These are phyloP conservation scores for Saccharomyces hybrid DNA, from an alignment of 1,139 yeast species.

Conservation along the genomic window DNA sequence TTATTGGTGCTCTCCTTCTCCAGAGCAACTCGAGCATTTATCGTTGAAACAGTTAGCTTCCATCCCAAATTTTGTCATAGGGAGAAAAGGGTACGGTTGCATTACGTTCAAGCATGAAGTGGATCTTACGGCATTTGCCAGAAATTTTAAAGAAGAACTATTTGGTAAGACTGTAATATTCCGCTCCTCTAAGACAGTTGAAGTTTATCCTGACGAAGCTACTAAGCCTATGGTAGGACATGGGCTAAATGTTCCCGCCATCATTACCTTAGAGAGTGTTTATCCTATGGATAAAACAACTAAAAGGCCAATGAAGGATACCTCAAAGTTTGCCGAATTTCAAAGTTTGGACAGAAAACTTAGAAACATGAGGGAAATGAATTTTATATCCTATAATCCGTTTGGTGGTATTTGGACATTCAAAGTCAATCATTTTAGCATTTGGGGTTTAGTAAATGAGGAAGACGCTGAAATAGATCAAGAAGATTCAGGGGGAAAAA, in stretches of 20 bases:
- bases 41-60: slow-evolving; percentile 46
- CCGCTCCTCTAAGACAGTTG: slow-evolving; percentile 46
- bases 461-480: slow-evolving; percentile 51
- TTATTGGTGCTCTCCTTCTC: slow-evolving; percentile 77
- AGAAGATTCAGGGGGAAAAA: slow-evolving; percentile 32
- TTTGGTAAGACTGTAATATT: slow-evolving; percentile 57
- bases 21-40: slow-evolving; percentile 44
- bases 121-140: slow-evolving; percentile 51
- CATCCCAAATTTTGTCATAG: slow-evolving; percentile 68
- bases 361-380: slow-evolving; percentile 56
- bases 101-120: slow-evolving; percentile 67
- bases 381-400: slow-evolving; percentile 73
- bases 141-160: slow-evolving; percentile 38
- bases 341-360: slow-evolving; percentile 45
- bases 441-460: slow-evolving; percentile 82
- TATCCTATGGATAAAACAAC: slow-evolving; percentile 41
- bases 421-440: slow-evolving; percentile 83
- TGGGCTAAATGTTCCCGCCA: slow-evolving; percentile 81
- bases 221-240: slow-evolving; percentile 58
- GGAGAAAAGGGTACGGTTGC: slow-evolving; percentile 70
- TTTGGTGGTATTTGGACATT: slow-evolving; percentile 73
- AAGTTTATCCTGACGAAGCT: slow-evolving; percentile 55
- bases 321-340: slow-evolving; percentile 37
- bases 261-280: slow-evolving; percentile 63
- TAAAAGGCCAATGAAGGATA: slow-evolving; percentile 35